Base-by-base conservation (phyloP, 1,139 yeast genomes). In the Candida pseudoviswanathii region DNA sequence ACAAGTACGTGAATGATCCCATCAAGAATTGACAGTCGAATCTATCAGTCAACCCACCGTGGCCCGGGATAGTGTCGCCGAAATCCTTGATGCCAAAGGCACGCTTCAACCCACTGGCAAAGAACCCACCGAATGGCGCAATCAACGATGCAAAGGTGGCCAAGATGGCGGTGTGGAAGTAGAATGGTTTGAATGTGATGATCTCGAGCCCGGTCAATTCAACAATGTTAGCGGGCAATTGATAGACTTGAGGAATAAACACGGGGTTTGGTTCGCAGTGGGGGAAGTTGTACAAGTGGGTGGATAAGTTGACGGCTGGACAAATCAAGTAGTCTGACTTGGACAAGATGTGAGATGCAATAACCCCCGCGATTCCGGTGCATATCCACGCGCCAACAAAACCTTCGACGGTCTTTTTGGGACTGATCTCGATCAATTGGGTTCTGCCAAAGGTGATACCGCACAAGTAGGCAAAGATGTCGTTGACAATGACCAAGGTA, bases 81-180 rank as follows among this genome's bases (percentile, higher is more conserved):
- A 66, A 57, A 58, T 69, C 64, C 57, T 79, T 73, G 51, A 92
- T 92, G 61, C 95, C 89, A 73, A 94, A 92, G n/a, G 98, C 91
- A 68, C 99, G 85, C 74, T 94, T 94, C 60, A 95, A 78, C 10
- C 99, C 99, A 46, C 96, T 87, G 3, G 99, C 99, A 61, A 94
- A 94, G 68, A 94, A 94, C 0, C 99, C 99, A 48, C 99, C 99
- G 66, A 94, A 94, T 51, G 99, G 99, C 1, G 99, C 99, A 67
- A 94, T 87, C 57, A 95, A 78, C 1, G 98, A 92, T 6, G 99
- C 99, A 77, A 95, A 94, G 2, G 96, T 87, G 9, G 97, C 96
- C 58, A 94, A 75, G 43, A 86, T 80, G 52, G 90, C 79, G 3
- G 96, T 85, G 65, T 94, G 99, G 73, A 92, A 80, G 66, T 94